Percentiles rank a stretch among this genome's conserved stretches.
These are phyloP conservation scores for Reutealis trisperma DNA, from an alignment of 345 rosid genomes.

Conservation along the genomic window DNA sequence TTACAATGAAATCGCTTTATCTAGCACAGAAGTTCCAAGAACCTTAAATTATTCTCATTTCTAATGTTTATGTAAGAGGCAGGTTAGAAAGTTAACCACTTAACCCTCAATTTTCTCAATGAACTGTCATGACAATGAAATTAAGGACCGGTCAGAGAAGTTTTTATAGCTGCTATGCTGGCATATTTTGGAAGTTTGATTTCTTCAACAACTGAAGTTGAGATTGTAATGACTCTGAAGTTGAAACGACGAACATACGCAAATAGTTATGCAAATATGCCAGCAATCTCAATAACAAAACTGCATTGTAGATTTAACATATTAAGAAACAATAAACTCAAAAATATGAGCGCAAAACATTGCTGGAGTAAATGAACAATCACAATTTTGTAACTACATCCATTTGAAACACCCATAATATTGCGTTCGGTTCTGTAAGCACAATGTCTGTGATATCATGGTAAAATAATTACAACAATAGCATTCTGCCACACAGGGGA, in stretches of 20 bases:
- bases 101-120: no score
- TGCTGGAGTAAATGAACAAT: background rate
- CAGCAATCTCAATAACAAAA: background rate
- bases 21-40: no score
- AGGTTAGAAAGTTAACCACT: no score
- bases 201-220: background rate
- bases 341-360: background rate
- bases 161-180: background rate
- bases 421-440: background rate
- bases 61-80: no score
- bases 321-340: background rate
- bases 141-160: background rate
- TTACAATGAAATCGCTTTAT: no score
- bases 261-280: background rate
- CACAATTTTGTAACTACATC: background rate
- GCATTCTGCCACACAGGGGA: conserved; percentile 25
- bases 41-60: no score
- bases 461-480: conserved; percentile 36
- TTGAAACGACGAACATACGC: no score
- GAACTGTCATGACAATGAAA: background rate
- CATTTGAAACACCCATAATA: background rate
- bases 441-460: conserved; percentile 5
- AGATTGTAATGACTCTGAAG: background rate
- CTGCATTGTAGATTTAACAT: background rate
- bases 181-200: background rate